These are phyloP conservation scores for Aspergillus sp. DNA, from an alignment of 2,329 filamentous ascomycete genomes.

Conservation along the genomic window DNA sequence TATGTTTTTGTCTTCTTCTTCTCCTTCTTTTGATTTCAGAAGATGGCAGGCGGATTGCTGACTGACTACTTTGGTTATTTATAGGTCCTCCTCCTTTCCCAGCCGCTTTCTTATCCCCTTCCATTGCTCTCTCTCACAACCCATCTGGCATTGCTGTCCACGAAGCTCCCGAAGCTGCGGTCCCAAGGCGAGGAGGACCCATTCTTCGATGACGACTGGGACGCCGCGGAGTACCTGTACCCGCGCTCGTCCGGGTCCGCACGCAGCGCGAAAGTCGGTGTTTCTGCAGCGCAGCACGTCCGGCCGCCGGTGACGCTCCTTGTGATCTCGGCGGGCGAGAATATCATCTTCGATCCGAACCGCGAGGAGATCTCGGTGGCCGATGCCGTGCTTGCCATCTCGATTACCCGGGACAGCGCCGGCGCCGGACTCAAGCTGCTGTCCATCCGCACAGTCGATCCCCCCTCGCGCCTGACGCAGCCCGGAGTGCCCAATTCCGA, in stretches of 20 bases:
- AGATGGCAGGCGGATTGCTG: neutral
- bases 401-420: constrained; percentile 45
- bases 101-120: constrained; percentile 82
- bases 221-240: constrained; percentile 69
- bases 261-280: constrained; percentile 10
- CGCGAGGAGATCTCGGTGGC: constrained; percentile 89
- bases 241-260: constrained; percentile 36
- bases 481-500: constrained; percentile 58
- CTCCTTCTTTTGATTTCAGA: too few relatives aligned
- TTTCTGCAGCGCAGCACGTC: constrained; percentile 25
- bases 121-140: constrained; percentile 87
- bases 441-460: constrained; percentile 63
- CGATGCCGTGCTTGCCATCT: constrained; percentile 78
- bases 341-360: constrained; percentile 87
- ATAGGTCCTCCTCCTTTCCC: constrained; percentile 86
- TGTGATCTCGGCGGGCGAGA: constrained; percentile 74
- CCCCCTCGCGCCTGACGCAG: constrained; percentile 62
- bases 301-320: constrained; percentile 83
- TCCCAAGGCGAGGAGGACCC: constrained; percentile 88
- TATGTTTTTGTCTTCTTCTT: constrained; percentile 43
- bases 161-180: constrained; percentile 71
- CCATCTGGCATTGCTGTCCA: constrained; percentile 83
- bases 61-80: constrained; percentile 3
- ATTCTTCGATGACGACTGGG: constrained; percentile 97
- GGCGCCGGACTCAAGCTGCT: constrained; percentile 50